phyloP scores from a whole-genome alignment of 148 eudicot genomes.

The Rhododendron kiyosumense region DNA sequence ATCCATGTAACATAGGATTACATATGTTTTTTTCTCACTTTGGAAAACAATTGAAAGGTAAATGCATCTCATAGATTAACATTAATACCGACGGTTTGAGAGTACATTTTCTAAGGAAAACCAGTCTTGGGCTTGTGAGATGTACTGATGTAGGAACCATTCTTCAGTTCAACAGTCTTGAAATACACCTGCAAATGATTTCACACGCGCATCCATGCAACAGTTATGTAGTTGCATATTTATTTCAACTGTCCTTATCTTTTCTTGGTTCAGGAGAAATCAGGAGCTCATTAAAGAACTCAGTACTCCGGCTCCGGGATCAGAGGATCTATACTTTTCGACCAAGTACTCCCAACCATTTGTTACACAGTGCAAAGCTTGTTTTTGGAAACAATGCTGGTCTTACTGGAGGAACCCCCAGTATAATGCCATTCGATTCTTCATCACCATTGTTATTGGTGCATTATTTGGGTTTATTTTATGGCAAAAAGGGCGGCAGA shows the following conservation, averaged over 20 bases:
- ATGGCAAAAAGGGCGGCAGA: slow-evolving; percentile 44
- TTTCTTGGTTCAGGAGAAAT: slow-evolving; percentile 35
- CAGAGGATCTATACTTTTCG: slow-evolving; percentile 43
- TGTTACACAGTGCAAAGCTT: slow-evolving; percentile 45
- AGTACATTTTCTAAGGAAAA: background rate
- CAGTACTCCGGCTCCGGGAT: slow-evolving; percentile 31
- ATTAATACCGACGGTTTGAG: too few species aligned
- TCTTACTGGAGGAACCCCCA: slow-evolving; percentile 79
- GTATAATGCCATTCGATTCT: slow-evolving; percentile 48
- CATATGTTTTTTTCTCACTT: too few species aligned
- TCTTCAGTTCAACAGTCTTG: background rate
- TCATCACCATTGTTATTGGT: slow-evolving; percentile 33
- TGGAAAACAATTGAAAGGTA: too few species aligned
- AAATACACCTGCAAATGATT: background rate
- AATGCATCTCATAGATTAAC: too few species aligned
- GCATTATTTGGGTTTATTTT: slow-evolving; percentile 49
- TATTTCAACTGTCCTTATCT: background rate
- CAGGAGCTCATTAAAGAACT: slow-evolving; percentile 49
- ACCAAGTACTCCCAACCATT: slow-evolving; percentile 57
- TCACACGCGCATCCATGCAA: background rate
- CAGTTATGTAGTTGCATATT: background rate
- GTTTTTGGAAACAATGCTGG: slow-evolving; percentile 66
- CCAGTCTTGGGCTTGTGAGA: background rate
- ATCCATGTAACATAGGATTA: too few species aligned
- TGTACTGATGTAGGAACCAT: background rate